These are phyloP conservation scores for Nidularia pulvinata DNA, from an alignment of 768 basidiomycete genomes.

Conservation along the genomic window DNA sequence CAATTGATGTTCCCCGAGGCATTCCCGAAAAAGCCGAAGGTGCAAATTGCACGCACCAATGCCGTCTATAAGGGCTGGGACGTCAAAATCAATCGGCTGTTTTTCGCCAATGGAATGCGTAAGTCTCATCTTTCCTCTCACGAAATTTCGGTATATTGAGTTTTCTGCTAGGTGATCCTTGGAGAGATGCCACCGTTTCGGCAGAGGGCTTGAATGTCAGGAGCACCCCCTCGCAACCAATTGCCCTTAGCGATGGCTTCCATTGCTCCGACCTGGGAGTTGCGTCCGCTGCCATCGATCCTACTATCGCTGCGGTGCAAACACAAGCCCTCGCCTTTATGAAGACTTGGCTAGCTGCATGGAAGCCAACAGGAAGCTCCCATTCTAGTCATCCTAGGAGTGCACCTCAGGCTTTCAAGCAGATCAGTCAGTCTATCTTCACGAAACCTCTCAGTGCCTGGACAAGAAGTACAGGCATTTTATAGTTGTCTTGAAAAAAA, in stretches of 20 bases:
- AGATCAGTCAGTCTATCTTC: background rate
- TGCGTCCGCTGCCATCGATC: constrained; percentile 40
- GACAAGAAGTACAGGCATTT: constrained; percentile 6
- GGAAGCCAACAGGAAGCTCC: constrained; percentile 14
- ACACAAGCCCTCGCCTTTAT: constrained; percentile 48
- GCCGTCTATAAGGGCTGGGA: constrained; percentile 60
- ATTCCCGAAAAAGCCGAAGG: constrained; percentile 45
- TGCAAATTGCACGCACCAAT: constrained; percentile 43
- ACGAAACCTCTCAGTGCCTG: constrained; percentile 33
- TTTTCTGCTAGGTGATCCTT: constrained; percentile 58
- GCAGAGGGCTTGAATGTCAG: constrained; percentile 42
- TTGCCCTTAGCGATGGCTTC: constrained; percentile 61
- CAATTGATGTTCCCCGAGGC: constrained; percentile 63
- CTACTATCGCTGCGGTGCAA: constrained; percentile 55
- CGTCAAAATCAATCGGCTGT: constrained; percentile 52
- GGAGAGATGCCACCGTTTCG: constrained; percentile 70
- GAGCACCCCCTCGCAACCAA: constrained; percentile 55
- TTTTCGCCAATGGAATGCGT: constrained; percentile 74
- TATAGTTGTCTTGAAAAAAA: background rate
- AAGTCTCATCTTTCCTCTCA: constrained; percentile 19
- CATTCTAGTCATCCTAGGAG: constrained; percentile 7
- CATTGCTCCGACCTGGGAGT: constrained; percentile 62
- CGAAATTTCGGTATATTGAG: background rate
- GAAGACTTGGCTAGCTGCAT: constrained; percentile 47
- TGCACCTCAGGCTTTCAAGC: constrained; percentile 8